Evolutionary conservation across 2,329 filamentous ascomycete species (phyloP), one percentile per base, ranked within the genome.

Genomic region (Trichophyton benhamiae): DNA sequence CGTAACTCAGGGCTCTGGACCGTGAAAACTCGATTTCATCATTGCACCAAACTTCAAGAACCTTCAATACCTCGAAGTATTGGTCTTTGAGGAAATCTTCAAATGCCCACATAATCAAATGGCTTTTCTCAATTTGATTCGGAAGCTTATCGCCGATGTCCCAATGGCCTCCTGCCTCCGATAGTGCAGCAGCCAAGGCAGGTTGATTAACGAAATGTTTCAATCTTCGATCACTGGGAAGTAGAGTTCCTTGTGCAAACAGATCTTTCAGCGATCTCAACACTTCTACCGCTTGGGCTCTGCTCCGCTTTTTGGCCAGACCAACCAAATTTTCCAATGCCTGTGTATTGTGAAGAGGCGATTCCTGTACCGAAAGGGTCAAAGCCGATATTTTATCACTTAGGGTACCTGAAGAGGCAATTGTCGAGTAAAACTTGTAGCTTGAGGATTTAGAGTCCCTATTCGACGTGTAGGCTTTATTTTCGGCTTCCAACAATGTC

Each of bases 311-410:
- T 69, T 85, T 87, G n/a, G 91, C 90, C 49, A 99, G 77, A 1
- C 77, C 82, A 66, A 97, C 79, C 55, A 99, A 78, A 64, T 84
- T 89, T 68, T 97, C 92, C 64, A 97, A 85, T 0, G 91, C 88
- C 70, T 94, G 92, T 65, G 85, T 86, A 64, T 91, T 97, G 74
- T 99, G 94, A 59, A 97, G 78, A 17, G 94, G 94, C 7, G 95
- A 97, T 74, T 99, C 94, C 77, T 99, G 95, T 11, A 96, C 86
- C 61, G 94, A 88, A 67, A 99, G 80, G 3, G 94, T 99, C 69
- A 99, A 79, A 2, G 94, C 95, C 2, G 94, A 99, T 49, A 97
- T 87, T 74, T 96, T 97, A 74, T 99, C 94, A 61, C 91, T 95
- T 67, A 97, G 83, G 8, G 95, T 99, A 79, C 94, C 94, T 1